A percentile compares a stretch with the other conserved stretches of the same genome.
These are phyloP conservation scores for Colletotrichum chlorophyti DNA, from an alignment of 2,329 filamentous ascomycete genomes.

Conservation along the genomic window DNA sequence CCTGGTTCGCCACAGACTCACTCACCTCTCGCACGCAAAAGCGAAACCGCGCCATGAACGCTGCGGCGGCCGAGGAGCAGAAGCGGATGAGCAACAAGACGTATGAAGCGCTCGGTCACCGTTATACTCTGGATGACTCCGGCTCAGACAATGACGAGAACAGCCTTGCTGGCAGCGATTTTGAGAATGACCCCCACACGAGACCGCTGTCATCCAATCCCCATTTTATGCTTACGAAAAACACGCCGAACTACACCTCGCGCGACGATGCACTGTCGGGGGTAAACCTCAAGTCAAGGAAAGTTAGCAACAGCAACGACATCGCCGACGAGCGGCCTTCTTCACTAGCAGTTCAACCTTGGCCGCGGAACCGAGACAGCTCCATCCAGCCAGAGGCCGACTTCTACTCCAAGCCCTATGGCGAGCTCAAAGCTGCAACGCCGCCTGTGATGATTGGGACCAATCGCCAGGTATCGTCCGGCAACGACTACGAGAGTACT, in stretches of 20 bases:
- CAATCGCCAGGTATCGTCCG: conserved; percentile 63
- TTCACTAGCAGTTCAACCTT: conserved; percentile 22
- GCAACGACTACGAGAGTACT: conserved; percentile 57
- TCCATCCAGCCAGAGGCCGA: conserved; percentile 56
- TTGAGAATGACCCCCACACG: conserved; percentile 45
- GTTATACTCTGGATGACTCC: conserved; percentile 49
- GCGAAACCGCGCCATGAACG: conserved; percentile 52
- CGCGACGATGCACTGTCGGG: conserved; percentile 48
- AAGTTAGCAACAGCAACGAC: conserved; percentile 51
- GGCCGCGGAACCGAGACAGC: conserved; percentile 44
- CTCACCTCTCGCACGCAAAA: conserved; percentile 61
- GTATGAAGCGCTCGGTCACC: conserved; percentile 56
- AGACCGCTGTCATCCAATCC: conserved; percentile 64
- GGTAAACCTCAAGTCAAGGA: conserved; percentile 51
- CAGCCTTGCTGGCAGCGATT: conserved; percentile 32
- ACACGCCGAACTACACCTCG: conserved; percentile 39
- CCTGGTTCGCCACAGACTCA: conserved; percentile 62
- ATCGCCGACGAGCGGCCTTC: conserved; percentile 48
- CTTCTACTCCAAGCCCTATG: conserved; percentile 65
- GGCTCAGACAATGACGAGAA: conserved; percentile 47
- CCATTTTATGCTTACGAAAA: conserved; percentile 30
- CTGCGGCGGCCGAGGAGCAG: conserved; percentile 40
- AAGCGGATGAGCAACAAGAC: conserved; percentile 37
- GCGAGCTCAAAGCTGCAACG: conserved; percentile 59
- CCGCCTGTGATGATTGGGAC: conserved; percentile 60